A percentile compares a stretch with the other conserved stretches of the same genome.
These are phyloP conservation scores for Iberis pinnata DNA, from an alignment of 345 rosid species.

Conservation along the genomic window DNA sequence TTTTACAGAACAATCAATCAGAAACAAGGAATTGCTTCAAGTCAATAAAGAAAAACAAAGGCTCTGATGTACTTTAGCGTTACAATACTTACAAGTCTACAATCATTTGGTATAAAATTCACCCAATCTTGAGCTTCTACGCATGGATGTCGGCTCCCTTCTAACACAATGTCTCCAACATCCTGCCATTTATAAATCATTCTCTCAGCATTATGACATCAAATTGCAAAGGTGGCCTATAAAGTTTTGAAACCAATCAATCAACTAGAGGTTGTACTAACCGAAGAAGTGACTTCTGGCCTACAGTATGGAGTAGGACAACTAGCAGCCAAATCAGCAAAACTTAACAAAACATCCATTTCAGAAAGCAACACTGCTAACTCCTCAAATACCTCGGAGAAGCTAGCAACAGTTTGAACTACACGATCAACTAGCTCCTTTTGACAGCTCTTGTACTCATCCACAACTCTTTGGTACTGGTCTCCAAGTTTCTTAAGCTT, in stretches of 20 bases:
- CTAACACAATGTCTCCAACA: conserved; percentile 70
- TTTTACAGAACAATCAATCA: conserved; percentile 21
- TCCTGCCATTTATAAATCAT: conserved; percentile 42
- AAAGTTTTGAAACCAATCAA: background rate
- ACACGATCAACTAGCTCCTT: conserved; percentile 77
- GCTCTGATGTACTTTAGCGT: conserved; percentile 1
- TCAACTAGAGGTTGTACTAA: conserved; percentile 28
- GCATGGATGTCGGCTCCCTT: conserved; percentile 96
- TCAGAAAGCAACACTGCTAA: conserved; percentile 71
- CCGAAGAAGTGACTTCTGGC: conserved; percentile 76
- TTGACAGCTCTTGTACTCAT: conserved; percentile 72
- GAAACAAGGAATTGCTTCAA: conserved; percentile 17
- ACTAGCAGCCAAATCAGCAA: conserved; percentile 90
- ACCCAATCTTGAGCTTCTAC: conserved; percentile 99
- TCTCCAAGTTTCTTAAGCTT: conserved; percentile 91
- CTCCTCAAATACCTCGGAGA: conserved; percentile 86
- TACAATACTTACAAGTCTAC: conserved; percentile 65
- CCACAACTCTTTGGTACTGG: conserved; percentile 76
- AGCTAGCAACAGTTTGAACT: conserved; percentile 68
- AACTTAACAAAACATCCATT: conserved; percentile 90
- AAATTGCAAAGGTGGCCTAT: too few species aligned
- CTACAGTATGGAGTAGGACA: conserved; percentile 91
- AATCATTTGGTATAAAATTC: conserved; percentile 97
- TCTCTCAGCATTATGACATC: background rate
- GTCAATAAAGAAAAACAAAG: conserved; percentile 14